Conservation (phyloP, 805 yeast species). For the Groenewaldozyma salmanticensis region DNA sequence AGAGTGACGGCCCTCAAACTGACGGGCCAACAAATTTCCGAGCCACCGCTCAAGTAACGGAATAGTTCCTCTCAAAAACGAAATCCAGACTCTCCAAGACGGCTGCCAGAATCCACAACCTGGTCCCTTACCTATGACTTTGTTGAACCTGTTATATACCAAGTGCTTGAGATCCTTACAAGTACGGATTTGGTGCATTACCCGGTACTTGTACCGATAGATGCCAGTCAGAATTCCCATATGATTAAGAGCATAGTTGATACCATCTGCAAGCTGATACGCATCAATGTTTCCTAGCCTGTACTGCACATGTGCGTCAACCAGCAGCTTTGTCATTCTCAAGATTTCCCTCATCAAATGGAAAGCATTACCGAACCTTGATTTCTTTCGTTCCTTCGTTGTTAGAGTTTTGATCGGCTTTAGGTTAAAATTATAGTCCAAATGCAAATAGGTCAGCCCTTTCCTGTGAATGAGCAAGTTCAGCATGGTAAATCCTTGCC, state of each 20-base stretch:
- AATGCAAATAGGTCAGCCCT: constrained; percentile 84
- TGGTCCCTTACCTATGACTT: constrained; percentile 90
- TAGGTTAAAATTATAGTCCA: constrained; percentile 90
- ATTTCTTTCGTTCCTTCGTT: constrained; percentile 90
- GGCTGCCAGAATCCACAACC: constrained; percentile 99
- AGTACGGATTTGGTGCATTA: constrained; percentile 95
- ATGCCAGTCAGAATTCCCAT: constrained; percentile 94
- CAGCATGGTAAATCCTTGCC: constrained; percentile 90
- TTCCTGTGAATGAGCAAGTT: constrained; percentile 81
- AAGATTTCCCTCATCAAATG: constrained; percentile 86
- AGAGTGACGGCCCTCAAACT: constrained; percentile 89
- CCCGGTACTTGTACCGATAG: constrained; percentile 91
- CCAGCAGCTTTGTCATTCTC: constrained; percentile 72
- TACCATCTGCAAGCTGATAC: constrained; percentile 89
- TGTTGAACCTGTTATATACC: constrained; percentile 75
- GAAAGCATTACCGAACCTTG: constrained; percentile 94
- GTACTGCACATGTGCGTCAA: constrained; percentile 89
- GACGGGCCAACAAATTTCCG: constrained; percentile 82
- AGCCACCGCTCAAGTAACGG: constrained; percentile 93
- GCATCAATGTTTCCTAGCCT: constrained; percentile 88
- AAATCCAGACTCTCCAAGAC: constrained; percentile 95
- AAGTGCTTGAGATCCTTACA: constrained; percentile 94
- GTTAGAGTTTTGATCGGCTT: constrained; percentile 95
- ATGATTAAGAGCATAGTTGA: constrained; percentile 83
- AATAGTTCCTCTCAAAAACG: constrained; percentile 80